Conservation (phyloP, 2,329 filamentous ascomycete genomes). For the Penicillium sp. region DNA sequence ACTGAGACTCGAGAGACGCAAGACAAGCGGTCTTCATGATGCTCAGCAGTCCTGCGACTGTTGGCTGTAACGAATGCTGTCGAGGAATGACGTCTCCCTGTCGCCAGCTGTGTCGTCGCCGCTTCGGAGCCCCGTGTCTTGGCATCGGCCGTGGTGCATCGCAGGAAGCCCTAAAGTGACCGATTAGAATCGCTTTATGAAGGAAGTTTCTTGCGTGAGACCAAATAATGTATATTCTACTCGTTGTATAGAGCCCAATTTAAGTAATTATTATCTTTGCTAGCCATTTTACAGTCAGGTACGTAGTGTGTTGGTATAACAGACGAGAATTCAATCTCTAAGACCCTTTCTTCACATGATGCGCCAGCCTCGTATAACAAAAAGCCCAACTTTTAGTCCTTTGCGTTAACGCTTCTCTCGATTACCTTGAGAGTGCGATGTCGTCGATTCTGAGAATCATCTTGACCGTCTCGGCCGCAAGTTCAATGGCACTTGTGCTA, state of each 20-base stretch:
- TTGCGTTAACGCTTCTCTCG: background rate
- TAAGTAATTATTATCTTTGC: constrained; percentile 6
- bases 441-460: constrained; percentile 74
- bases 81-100: background rate
- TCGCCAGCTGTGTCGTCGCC: background rate
- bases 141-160: background rate
- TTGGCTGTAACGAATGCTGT: background rate
- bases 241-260: background rate
- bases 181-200: no score
- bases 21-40: background rate
- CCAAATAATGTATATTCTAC: background rate
- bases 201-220: background rate
- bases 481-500: constrained; percentile 93
- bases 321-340: constrained; percentile 5
- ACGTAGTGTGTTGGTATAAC: constrained; percentile 7
- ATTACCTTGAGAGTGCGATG: constrained; percentile 53
- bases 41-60: background rate
- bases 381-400: constrained; percentile 9
- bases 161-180: background rate
- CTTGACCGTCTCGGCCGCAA: constrained; percentile 98
- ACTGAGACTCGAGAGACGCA: background rate
- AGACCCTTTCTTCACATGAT: constrained; percentile 9
- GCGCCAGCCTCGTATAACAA: constrained; percentile 10
- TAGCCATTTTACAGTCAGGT: constrained; percentile 12
- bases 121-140: constrained; percentile 3